phyloP scores from a whole-genome alignment of 2,329 filamentous ascomycete species.

The Aureobasidium uvarum region DNA sequence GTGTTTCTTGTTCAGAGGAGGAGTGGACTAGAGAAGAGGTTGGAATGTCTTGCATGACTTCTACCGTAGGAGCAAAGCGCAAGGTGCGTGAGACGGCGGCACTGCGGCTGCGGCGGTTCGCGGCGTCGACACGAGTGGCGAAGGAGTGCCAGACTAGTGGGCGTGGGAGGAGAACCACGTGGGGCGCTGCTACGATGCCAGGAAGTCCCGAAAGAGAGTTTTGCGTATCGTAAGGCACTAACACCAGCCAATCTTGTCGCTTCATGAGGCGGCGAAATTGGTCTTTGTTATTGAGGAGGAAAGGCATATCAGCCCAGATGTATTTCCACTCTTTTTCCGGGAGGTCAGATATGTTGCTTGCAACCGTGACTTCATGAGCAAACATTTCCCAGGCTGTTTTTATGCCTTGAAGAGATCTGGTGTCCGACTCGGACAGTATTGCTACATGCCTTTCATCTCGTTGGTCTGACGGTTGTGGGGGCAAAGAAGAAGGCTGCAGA shows the following conservation, averaged over 20 bases:
- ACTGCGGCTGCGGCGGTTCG: conserved; percentile 10
- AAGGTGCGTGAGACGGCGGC: conserved; percentile 16
- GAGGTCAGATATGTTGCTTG: conserved; percentile 7
- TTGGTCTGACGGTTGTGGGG: background rate
- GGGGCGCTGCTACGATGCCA: conserved; percentile 8
- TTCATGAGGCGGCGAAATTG: conserved; percentile 21
- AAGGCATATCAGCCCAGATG: conserved; percentile 25
- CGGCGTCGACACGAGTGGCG: background rate
- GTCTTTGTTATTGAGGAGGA: conserved; percentile 14
- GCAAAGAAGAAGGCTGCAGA: conserved; percentile 18
- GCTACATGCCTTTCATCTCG: background rate
- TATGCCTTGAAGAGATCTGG: conserved; percentile 6
- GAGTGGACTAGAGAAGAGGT: background rate
- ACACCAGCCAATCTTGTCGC: conserved; percentile 7
- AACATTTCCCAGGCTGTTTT: conserved; percentile 18
- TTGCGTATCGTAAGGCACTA: conserved; percentile 25
- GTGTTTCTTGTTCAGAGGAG: background rate
- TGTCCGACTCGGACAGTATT: conserved; percentile 2
- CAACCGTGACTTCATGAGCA: conserved; percentile 5
- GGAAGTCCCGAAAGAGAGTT: conserved; percentile 16
- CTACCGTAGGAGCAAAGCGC: conserved; percentile 22
- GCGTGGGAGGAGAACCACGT: conserved; percentile 17
- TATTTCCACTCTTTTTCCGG: conserved; percentile 12
- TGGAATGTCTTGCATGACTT: conserved; percentile 4
- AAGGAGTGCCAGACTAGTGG: conserved; percentile 27